A percentile compares a stretch with the other conserved stretches of the same genome.
Conservation (phyloP, 2,329 filamentous ascomycete species). For the Colletotrichum simmondsii region DNA sequence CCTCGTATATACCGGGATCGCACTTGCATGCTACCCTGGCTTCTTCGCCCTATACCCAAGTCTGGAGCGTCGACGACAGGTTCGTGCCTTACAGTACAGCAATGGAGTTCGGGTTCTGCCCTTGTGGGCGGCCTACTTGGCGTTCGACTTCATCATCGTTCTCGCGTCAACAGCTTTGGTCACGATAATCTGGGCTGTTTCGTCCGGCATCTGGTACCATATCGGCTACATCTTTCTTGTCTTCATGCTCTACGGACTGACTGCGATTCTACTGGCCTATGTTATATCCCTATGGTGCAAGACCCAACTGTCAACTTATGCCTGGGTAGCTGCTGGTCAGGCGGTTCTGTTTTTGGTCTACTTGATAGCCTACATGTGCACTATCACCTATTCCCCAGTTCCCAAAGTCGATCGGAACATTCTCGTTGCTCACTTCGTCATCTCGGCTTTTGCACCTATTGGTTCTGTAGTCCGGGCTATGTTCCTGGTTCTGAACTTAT, state of each 20-base stretch:
- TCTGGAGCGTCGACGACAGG: slow-evolving; percentile 81
- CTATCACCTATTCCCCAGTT: slow-evolving; percentile 71
- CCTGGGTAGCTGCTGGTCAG: slow-evolving; percentile 82
- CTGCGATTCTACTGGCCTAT: slow-evolving; percentile 81
- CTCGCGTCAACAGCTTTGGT: slow-evolving; percentile 73
- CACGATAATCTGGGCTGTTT: slow-evolving; percentile 74
- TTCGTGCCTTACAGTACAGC: slow-evolving; percentile 88
- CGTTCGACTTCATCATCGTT: slow-evolving; percentile 84
- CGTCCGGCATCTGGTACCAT: slow-evolving; percentile 78
- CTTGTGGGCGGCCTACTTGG: slow-evolving; percentile 84
- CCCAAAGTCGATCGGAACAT: slow-evolving; percentile 75
- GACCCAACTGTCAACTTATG: slow-evolving; percentile 86
- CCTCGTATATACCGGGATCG: slow-evolving; percentile 83
- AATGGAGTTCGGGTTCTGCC: slow-evolving; percentile 87
- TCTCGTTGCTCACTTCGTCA: slow-evolving; percentile 77
- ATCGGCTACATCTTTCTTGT: slow-evolving; percentile 85
- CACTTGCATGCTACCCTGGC: slow-evolving; percentile 81
- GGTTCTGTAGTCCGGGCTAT: slow-evolving; percentile 79
- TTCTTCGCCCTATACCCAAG: slow-evolving; percentile 93
- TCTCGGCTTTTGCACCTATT: slow-evolving; percentile 80
- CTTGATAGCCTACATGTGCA: slow-evolving; percentile 76
- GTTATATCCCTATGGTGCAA: slow-evolving; percentile 82
- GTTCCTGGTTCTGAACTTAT: slow-evolving; percentile 84
- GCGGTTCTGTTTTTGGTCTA: slow-evolving; percentile 78
- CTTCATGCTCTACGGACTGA: slow-evolving; percentile 71